Conservation (phyloP, 2,329 filamentous ascomycete genomes). For the Tolypocladium endophyticum region DNA sequence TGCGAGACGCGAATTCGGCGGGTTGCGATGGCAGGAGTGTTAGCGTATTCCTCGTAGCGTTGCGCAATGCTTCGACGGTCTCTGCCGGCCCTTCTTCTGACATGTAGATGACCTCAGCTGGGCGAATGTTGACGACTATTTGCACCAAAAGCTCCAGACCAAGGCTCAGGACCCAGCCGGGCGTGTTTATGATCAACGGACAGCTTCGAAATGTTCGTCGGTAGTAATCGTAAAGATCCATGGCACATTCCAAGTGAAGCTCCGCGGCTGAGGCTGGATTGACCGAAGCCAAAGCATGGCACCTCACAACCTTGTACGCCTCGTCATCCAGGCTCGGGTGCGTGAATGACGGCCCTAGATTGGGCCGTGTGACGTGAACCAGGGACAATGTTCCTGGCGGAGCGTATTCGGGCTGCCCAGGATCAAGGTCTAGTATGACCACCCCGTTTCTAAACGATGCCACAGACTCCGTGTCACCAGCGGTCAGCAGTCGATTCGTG, state of each 20-base stretch:
- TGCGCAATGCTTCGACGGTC: slow-evolving; percentile 41
- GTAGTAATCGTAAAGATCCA: slow-evolving; percentile 53
- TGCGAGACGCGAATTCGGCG: slow-evolving; percentile 44
- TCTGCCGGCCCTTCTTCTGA: slow-evolving; percentile 51
- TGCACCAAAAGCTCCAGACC: slow-evolving; percentile 54
- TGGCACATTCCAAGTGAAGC: slow-evolving; percentile 54
- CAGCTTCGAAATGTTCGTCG: slow-evolving; percentile 29
- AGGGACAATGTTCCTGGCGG: slow-evolving; percentile 62
- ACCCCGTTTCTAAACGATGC: slow-evolving; percentile 20
- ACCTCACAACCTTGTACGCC: slow-evolving; percentile 35
- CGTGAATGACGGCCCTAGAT: slow-evolving; percentile 58
- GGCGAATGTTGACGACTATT: slow-evolving; percentile 41
- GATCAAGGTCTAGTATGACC: slow-evolving; percentile 64
- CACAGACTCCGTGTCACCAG: slow-evolving; percentile 8
- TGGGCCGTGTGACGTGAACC: slow-evolving; percentile 45
- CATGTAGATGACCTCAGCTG: slow-evolving; percentile 58
- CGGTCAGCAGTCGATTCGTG: slow-evolving; percentile 54
- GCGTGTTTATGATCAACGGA: slow-evolving; percentile 62
- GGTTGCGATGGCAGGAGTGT: slow-evolving; percentile 48
- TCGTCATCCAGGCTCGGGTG: slow-evolving; percentile 34
- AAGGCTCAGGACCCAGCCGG: slow-evolving; percentile 63
- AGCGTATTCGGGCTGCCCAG: slow-evolving; percentile 66
- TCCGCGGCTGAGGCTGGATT: slow-evolving; percentile 56
- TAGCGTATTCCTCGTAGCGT: slow-evolving; percentile 32
- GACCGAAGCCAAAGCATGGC: slow-evolving; percentile 56